A percentile compares a stretch with the other conserved stretches of the same genome.
These are phyloP conservation scores for Bruguiera parviflora DNA, from an alignment of 345 rosid genomes.

Conservation along the genomic window DNA sequence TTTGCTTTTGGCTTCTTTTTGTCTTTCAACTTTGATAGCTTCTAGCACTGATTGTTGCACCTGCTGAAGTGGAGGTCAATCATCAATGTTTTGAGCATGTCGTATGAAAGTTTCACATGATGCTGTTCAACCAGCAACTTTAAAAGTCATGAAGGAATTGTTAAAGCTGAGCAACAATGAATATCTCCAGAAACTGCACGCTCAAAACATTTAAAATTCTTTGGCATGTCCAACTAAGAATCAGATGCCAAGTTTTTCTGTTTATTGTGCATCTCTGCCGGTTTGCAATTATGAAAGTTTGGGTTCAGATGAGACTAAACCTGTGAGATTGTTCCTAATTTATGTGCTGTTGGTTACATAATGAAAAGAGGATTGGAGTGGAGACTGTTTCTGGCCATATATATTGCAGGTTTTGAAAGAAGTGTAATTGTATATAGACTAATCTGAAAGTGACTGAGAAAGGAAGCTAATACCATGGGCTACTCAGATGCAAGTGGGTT, in stretches of 20 bases:
- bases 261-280: neutral
- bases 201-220: neutral
- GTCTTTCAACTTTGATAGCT: neutral
- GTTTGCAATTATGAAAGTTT: neutral
- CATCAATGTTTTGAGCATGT: neutral
- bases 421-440: neutral
- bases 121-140: neutral
- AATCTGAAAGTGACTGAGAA: neutral
- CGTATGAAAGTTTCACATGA: neutral
- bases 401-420: neutral
- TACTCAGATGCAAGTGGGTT: neutral
- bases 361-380: neutral
- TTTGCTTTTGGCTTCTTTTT: neutral
- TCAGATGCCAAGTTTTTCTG: neutral
- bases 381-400: neutral
- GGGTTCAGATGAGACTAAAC: neutral
- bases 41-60: neutral
- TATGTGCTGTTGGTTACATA: neutral
- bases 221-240: neutral
- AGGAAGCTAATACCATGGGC: constrained; percentile 4
- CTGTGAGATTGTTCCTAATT: neutral
- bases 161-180: neutral
- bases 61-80: neutral
- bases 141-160: neutral
- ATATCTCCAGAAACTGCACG: neutral